Conservation (phyloP, 2,329 filamentous ascomycete genomes). For the Colletotrichum musicola region DNA sequence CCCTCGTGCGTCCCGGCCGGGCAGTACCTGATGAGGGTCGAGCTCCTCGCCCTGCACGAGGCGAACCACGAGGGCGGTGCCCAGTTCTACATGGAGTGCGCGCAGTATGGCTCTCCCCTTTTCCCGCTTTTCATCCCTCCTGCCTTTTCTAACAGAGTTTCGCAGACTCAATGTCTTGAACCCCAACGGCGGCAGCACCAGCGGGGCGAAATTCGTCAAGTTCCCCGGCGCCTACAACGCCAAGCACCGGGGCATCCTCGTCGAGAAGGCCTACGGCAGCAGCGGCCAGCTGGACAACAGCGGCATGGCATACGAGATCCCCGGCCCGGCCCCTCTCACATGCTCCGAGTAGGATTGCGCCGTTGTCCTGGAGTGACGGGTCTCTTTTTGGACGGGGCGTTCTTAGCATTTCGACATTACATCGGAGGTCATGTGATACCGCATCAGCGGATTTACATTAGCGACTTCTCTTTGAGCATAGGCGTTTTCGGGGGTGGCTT, state of each 20-base stretch:
- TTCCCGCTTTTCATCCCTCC: constrained; percentile 39
- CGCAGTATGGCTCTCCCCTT: constrained; percentile 26
- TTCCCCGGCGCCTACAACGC: constrained; percentile 52
- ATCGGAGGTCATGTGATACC: too few species aligned
- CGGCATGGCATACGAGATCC: constrained; percentile 50
- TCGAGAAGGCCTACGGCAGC: constrained; percentile 47
- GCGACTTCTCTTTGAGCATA: too few species aligned
- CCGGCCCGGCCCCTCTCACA: constrained; percentile 43
- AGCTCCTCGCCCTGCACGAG: constrained; percentile 56
- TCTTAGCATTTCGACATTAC: too few species aligned
- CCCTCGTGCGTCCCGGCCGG: constrained; percentile 54
- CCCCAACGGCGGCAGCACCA: constrained; percentile 39
- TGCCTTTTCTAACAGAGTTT: constrained; percentile 35
- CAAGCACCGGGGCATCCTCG: constrained; percentile 49
- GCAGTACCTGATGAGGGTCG: constrained; percentile 57
- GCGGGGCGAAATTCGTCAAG: constrained; percentile 45
- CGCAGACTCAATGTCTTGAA: too few species aligned
- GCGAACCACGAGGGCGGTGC: constrained; percentile 43
- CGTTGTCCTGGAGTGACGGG: neutral
- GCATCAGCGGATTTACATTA: too few species aligned
- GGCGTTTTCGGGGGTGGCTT: too few species aligned
- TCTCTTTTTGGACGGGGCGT: too few species aligned
- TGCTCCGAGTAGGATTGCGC: neutral
- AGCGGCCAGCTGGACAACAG: constrained; percentile 34
- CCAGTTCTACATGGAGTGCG: constrained; percentile 44